Conservation (phyloP, 148 eudicot species). For the Vaccinium macrocarpon region DNA sequence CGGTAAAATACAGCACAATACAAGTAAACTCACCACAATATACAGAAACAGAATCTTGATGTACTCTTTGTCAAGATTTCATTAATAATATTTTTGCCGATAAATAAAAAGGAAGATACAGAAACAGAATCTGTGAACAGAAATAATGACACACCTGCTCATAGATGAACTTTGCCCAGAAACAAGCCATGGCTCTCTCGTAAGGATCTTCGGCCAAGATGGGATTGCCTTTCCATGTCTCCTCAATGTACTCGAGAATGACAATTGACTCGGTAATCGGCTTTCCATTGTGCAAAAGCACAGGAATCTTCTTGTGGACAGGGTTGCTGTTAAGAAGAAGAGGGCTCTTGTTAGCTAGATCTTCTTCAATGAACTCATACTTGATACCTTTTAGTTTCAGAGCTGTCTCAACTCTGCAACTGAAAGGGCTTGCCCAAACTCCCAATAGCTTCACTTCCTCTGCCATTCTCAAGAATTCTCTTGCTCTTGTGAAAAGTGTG, state of each 20-base stretch:
- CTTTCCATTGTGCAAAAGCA: conserved; percentile 41
- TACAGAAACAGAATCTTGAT: no score
- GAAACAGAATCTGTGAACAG: no score
- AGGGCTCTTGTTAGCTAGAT: conserved; percentile 26
- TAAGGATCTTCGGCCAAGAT: conserved; percentile 55
- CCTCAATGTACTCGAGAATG: conserved; percentile 59
- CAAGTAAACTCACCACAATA: no score
- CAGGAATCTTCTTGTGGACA: conserved; percentile 42
- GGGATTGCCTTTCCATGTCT: conserved; percentile 36
- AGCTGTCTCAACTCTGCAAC: conserved; percentile 9
- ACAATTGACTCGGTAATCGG: conserved; percentile 43
- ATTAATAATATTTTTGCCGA: no score
- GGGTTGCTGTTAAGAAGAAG: conserved; percentile 34
- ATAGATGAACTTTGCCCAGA: conserved; percentile 56
- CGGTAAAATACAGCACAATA: no score
- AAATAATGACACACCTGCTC: conserved; percentile 32
- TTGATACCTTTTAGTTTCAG: conserved; percentile 33
- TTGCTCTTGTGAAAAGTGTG: not conserved
- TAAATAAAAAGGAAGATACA: no score
- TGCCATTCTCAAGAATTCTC: not conserved
- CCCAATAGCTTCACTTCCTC: conserved; percentile 7
- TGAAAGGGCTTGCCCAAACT: not conserved
- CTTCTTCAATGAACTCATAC: conserved; percentile 32
- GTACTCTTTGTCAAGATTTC: no score
- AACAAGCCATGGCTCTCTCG: conserved; percentile 42